These are phyloP conservation scores for Loxodes magnus DNA, from an alignment of 73 alveolate genomes.

Conservation along the genomic window DNA sequence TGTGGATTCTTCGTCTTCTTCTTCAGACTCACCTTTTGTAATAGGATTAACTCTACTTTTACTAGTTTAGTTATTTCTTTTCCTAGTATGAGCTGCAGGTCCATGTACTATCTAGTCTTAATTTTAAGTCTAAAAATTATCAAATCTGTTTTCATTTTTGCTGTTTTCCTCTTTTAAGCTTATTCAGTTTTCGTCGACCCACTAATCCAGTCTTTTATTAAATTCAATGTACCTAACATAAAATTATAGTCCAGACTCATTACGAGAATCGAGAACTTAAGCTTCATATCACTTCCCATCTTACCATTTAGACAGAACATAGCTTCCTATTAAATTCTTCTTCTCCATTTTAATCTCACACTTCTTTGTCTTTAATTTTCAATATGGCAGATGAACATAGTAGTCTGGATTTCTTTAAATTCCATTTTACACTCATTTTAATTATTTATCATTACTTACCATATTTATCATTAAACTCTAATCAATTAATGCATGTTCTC, in stretches of 20 bases:
- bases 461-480: too few relatives aligned
- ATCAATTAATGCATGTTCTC: too few relatives aligned
- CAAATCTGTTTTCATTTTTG: slow-evolving; percentile 26
- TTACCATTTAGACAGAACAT: too few relatives aligned
- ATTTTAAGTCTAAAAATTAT: slow-evolving; percentile 31
- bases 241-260: slow-evolving; percentile 30
- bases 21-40: slow-evolving; percentile 60
- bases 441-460: too few relatives aligned
- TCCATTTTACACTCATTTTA: too few relatives aligned
- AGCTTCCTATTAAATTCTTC: too few relatives aligned
- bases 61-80: slow-evolving; percentile 35
- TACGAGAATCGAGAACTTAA: slow-evolving; percentile 6
- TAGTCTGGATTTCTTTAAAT: too few relatives aligned
- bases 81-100: slow-evolving; percentile 24
- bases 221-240: slow-evolving; percentile 74
- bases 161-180: slow-evolving; percentile 36
- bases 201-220: slow-evolving; percentile 86
- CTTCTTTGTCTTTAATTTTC: too few relatives aligned
- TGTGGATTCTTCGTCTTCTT: slow-evolving; percentile 67
- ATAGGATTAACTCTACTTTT: too few relatives aligned
- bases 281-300: too few relatives aligned
- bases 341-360: too few relatives aligned
- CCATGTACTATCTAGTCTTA: slow-evolving; percentile 24
- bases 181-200: slow-evolving; percentile 49
- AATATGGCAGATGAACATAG: too few relatives aligned